Conservation (phyloP, 2,329 filamentous ascomycete genomes). For the Epichloe hybrida region DNA sequence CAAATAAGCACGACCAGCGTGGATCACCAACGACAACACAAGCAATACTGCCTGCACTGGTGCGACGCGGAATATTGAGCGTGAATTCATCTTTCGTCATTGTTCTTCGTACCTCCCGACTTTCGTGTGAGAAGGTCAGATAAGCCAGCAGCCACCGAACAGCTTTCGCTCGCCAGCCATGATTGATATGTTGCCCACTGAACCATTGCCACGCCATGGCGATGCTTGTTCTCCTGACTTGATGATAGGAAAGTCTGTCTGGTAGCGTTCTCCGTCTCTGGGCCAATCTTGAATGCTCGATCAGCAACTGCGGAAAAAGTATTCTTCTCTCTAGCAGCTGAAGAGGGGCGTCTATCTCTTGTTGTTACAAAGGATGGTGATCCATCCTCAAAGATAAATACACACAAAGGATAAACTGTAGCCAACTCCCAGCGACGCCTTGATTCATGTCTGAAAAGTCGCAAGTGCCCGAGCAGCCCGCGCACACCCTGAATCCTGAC, state of each 20-base stretch:
- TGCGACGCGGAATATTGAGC: background rate
- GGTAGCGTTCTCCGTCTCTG: background rate
- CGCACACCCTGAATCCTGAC: slow-evolving; percentile 5
- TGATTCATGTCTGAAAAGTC: slow-evolving; percentile 8
- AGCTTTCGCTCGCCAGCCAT: background rate
- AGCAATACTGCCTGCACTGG: background rate
- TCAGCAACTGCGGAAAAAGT: background rate
- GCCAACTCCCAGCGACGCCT: slow-evolving; percentile 12
- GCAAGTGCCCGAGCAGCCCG: background rate
- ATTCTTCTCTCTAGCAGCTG: background rate
- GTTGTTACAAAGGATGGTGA: slow-evolving; percentile 28
- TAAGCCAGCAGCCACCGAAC: background rate
- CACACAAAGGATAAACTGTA: slow-evolving; percentile 19
- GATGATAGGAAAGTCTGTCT: background rate
- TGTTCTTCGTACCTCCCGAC: background rate
- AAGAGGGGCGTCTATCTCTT: slow-evolving; percentile 18
- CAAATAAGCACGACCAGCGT: too few relatives aligned
- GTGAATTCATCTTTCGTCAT: background rate
- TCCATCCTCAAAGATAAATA: slow-evolving; percentile 33
- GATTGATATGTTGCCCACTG: background rate
- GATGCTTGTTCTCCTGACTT: background rate
- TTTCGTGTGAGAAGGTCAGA: background rate
- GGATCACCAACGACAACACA: background rate
- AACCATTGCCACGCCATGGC: background rate
- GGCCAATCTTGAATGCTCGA: background rate